A percentile compares a stretch with the other conserved stretches of the same genome.
Conservation (phyloP, 352 stramenopile species). For the Phytophthora constricta region DNA sequence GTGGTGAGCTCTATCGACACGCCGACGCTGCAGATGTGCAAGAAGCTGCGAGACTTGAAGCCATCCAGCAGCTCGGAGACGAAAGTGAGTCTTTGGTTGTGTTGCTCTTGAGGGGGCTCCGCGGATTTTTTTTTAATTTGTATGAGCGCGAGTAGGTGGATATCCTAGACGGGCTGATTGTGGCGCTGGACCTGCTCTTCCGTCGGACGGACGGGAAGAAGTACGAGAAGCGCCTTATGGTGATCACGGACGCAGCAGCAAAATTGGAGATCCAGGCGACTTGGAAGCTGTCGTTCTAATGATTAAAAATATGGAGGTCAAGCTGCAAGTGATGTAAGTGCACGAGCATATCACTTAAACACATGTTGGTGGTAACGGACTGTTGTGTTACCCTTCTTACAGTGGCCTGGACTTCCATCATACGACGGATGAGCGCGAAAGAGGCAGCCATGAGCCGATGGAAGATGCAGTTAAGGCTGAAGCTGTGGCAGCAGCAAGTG, state of each 20-base stretch:
- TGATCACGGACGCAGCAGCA: conserved; percentile 77
- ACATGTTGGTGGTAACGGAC: no score
- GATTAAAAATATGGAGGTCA: conserved; percentile 80
- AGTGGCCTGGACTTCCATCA: conserved; percentile 73
- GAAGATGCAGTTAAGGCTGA: conserved; percentile 38
- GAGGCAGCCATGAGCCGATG: conserved; percentile 22
- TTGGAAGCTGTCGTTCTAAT: conserved; percentile 77
- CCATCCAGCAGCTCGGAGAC: conserved; percentile 27
- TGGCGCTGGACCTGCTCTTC: conserved; percentile 81
- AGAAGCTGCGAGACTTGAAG: conserved; percentile 51
- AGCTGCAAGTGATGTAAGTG: conserved; percentile 82
- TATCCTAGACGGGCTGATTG: conserved; percentile 81
- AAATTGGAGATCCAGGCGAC: conserved; percentile 67
- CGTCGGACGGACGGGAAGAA: conserved; percentile 80
- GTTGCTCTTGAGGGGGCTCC: no score
- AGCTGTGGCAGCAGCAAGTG: conserved; percentile 17
- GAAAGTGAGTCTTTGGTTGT: conserved; percentile 44
- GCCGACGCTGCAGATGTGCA: conserved; percentile 67
- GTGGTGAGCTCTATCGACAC: conserved; percentile 71
- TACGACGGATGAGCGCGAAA: conserved; percentile 43
- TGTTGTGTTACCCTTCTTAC: neutral
- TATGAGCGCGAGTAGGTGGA: no score
- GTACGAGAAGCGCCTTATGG: conserved; percentile 75
- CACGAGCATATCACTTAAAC: neutral
- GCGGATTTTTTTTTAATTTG: no score